Conservation (phyloP, 2,329 filamentous ascomycete species). For the Aspergillus arachidicola region DNA sequence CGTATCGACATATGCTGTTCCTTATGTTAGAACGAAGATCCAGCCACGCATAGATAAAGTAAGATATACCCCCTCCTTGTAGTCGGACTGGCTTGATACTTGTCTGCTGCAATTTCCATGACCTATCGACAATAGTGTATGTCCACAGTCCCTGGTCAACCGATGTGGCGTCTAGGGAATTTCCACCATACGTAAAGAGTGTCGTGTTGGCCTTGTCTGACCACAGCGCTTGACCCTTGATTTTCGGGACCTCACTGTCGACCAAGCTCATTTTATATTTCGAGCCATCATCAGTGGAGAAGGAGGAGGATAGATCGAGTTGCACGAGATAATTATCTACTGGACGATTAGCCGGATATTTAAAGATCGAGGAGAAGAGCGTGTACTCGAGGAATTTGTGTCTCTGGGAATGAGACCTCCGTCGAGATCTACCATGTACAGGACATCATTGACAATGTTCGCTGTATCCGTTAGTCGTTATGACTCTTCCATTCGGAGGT, state of each 20-base stretch:
- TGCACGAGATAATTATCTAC: conserved; percentile 18
- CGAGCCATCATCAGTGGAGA: conserved; percentile 11
- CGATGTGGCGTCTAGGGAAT: conserved; percentile 5
- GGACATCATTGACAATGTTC: conserved; percentile 15
- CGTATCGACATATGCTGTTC: conserved; percentile 11
- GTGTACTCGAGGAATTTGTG: conserved; percentile 13
- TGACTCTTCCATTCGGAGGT: not conserved
- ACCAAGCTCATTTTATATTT: conserved; percentile 19
- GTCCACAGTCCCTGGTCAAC: conserved; percentile 14
- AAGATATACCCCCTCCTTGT: conserved; percentile 11
- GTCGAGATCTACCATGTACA: conserved; percentile 17
- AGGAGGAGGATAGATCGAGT: conserved; percentile 11
- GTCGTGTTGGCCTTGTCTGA: conserved; percentile 14
- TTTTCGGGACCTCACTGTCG: conserved; percentile 5
- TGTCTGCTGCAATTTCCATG: conserved; percentile 13
- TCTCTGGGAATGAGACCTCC: conserved; percentile 16
- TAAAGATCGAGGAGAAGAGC: too few relatives aligned
- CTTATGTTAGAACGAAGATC: not conserved
- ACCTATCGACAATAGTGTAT: conserved; percentile 5
- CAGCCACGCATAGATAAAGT: not conserved
- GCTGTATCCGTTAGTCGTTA: conserved; percentile 6
- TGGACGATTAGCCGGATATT: too few relatives aligned
- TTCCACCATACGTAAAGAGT: conserved; percentile 16
- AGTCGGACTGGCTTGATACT: conserved; percentile 15
- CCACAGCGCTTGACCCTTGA: conserved; percentile 20